Base-by-base conservation (phyloP, 2,329 filamentous ascomycete species). In the Sordariomycetes sp. region DNA sequence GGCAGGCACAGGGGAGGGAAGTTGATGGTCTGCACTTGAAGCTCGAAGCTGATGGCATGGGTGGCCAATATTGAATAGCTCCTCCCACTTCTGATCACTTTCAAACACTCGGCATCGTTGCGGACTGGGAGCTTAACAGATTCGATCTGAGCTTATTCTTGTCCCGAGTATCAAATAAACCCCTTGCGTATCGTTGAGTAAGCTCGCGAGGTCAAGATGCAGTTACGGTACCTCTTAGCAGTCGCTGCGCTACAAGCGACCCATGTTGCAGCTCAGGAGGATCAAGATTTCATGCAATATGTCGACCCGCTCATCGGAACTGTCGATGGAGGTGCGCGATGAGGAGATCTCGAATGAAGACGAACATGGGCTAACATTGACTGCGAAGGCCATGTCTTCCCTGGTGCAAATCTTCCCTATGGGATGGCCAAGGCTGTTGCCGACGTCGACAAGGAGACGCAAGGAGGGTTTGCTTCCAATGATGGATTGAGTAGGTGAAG, bases 391-490 rank as follows among this genome's bases (percentile, higher is more conserved):
- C 63, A 66, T 42, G 58, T 66, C 19, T 66, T 66, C 35, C 44
- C 59, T 2, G 63, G 63, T 18, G 63, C 62, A 8, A 61, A 55
- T 1, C 36, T 66, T 29, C 63, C 63, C 0, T 66, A 62, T 28
- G 62, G 63, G 35, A 68, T 75, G 62, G 70, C 68, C 33, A 75
- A 75, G 51, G 68, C 70, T 14, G 69, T 71, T 4, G 66, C 73
- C 30, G 73, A 79, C 23, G 36, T 38, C 18, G 43, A 71, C 68
- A 12, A 65, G 58, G 42, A 64, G 59, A 34, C 26, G 14, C 36
- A 38, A 21, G 36, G 36, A 2, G 36, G 36, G 5, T 34, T 31
- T 17, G 36, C 36, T 18, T 34, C 36, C n/a, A 38, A 38, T 24
- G 26, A 38, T 23, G 36, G 10, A 11, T 17, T 19, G 8, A 34